phyloP scores from a whole-genome alignment of 106 monocot species.

The Dioscorea alata region DNA sequence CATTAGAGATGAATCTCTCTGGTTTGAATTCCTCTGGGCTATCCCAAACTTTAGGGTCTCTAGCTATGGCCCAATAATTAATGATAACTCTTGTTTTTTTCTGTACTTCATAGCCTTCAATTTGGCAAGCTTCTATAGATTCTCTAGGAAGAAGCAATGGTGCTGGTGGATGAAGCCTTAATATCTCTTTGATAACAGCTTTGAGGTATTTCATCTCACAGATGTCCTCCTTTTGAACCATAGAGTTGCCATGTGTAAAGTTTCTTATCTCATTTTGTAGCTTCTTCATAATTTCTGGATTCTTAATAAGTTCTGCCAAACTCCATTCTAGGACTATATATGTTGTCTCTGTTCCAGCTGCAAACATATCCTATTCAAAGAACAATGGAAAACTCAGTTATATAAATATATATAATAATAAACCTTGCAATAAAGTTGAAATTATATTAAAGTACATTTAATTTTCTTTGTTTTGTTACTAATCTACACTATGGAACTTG shows the following conservation, averaged over 20 bases:
- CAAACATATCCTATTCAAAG: slow-evolving; percentile 22
- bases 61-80: neutral
- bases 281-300: slow-evolving; percentile 25
- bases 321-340: slow-evolving; percentile 22
- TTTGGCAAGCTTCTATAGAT: neutral
- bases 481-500: too few relatives aligned
- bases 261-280: slow-evolving; percentile 28
- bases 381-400: neutral
- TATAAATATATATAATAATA: neutral
- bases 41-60: slow-evolving; percentile 1
- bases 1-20: neutral
- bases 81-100: neutral
- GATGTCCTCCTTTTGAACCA: neutral
- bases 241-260: neutral
- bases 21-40: neutral
- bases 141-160: slow-evolving; percentile 1
- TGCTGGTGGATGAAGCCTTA: neutral
- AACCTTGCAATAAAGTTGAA: neutral
- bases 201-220: neutral
- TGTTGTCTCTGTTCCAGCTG: slow-evolving; percentile 26
- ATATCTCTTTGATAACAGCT: neutral
- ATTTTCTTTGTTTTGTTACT: too few relatives aligned
- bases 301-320: slow-evolving; percentile 29
- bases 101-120: neutral
- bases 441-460: neutral